Base-by-base conservation (phyloP, 2,329 filamentous ascomycete species). In the Xylariomycetidae sp. region DNA sequence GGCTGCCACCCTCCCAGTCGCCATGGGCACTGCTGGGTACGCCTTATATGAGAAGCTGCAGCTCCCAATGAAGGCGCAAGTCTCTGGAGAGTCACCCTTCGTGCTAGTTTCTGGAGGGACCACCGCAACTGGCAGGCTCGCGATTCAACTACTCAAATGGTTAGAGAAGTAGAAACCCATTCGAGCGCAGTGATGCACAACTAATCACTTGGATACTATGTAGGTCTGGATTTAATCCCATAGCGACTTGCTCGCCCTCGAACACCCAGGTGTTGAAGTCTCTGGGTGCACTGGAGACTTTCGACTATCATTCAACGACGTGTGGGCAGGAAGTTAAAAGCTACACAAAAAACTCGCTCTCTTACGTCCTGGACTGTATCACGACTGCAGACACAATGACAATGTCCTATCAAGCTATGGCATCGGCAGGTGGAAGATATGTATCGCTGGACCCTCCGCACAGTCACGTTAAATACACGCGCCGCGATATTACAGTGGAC, bases 11-110 rank as follows among this genome's bases (percentile, higher is more conserved):
- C 20, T 26, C 11, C 16, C 25, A 5, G 19, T 32, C 3, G 20
- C 27, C 5, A 28, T 38, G 10, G 20, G 13, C 3, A 38, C 36
- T 10, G 36, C 32, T 4, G 36, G 36, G 20, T 23, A 23, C 20
- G 8, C 20, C 8, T 23, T 23, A 23, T 23, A 23, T n/a, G 8
- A 23, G 20, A 23, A n/a, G 8, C 20, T 23, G 8, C 8, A n/a
- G 20, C 20, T 23, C 20, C 20, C 8, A 8, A 8, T 23, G 20
- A 8, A 8, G n/a, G 20, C 20, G 8, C 8, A 23, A 8, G n/a
- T 8, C n/a, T 23, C 20, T 8, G 20, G 20, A 23, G 8, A 23
- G 8, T 8, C 8, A 23, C 8, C 20, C 20, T 8, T 8, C n/a
- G 20, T 23, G 8, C n/a, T 23, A n/a, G 20, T 23, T 23, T 23